These are phyloP conservation scores for Pyrenula aspistea DNA, from an alignment of 495 filamentous ascomycete genomes.

Conservation along the genomic window DNA sequence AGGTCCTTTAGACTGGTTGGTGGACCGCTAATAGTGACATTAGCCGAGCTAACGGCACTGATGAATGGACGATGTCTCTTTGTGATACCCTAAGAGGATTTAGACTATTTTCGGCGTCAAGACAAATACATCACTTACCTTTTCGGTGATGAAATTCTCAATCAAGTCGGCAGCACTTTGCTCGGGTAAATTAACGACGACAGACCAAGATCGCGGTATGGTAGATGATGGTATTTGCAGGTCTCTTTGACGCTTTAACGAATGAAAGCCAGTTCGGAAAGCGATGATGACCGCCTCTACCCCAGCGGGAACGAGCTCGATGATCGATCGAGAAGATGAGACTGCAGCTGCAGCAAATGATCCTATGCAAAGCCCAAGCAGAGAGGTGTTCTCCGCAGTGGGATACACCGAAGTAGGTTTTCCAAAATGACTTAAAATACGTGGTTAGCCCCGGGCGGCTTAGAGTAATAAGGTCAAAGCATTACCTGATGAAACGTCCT, in stretches of 20 bases:
- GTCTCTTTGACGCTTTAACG: slow-evolving; percentile 28
- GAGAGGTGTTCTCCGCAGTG: slow-evolving; percentile 21
- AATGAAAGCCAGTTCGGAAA: slow-evolving; percentile 42
- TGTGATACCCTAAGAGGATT: slow-evolving; percentile 25
- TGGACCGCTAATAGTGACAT: slow-evolving; percentile 51
- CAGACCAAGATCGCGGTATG: slow-evolving; percentile 27
- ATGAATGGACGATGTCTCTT: slow-evolving; percentile 41
- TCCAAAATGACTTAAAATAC: slow-evolving; percentile 1
- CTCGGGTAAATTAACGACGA: slow-evolving; percentile 35
- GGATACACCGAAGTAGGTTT: slow-evolving; percentile 3
- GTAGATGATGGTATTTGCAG: slow-evolving; percentile 24
- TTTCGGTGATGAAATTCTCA: slow-evolving; percentile 33
- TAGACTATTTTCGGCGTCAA: background rate
- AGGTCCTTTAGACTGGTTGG: slow-evolving; percentile 31
- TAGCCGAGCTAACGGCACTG: slow-evolving; percentile 45
- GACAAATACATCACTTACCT: slow-evolving; percentile 18
- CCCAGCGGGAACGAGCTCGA: slow-evolving; percentile 39
- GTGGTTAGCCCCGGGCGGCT: background rate
- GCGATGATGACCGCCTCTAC: slow-evolving; percentile 47
- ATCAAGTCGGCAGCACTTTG: slow-evolving; percentile 31
- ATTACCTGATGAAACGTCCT: slow-evolving; percentile 62
- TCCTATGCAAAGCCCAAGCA: slow-evolving; percentile 55
- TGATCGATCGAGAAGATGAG: slow-evolving; percentile 39
- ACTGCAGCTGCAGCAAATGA: slow-evolving; percentile 51
- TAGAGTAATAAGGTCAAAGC: background rate